Base-by-base conservation (phyloP, 805 yeast species). In the Kuraishia piskuri region DNA sequence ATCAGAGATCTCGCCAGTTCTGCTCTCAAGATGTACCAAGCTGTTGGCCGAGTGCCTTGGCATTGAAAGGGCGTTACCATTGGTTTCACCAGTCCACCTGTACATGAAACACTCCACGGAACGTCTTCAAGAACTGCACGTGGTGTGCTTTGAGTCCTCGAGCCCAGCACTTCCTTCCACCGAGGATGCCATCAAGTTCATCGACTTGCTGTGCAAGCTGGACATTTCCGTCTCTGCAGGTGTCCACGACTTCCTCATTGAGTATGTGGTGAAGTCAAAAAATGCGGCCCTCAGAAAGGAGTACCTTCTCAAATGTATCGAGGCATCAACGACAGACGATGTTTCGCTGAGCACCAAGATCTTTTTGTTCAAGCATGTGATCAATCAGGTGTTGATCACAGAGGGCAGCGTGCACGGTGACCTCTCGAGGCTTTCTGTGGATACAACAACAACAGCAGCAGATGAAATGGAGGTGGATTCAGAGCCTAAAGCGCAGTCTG, bases 21-120 rank as follows among this genome's bases (percentile, higher is more conserved):
- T 31, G n/a, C 40, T 31, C 3, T 8, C 17, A 31, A 31, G 40
- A 31, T 31, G 40, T 10, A 31, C 40, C 17, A 31, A 31, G 17
- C 40, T 31, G 4, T 12, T 31, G 40, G 7, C 40, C 24, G 21
- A 70, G 12, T 73, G 84, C 21, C 65, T 73, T 1, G 61, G 66
- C 2, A 68, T 76, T 44, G 75, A 78, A 46, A 63, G 67, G 48
- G 58, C 67, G 1, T 67, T 78, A 1, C 67, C 80, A 0, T 65
- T 82, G 54, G 74, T 79, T 1, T 83, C 90, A 0, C 71, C 83
- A 0, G 72, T 81, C 20, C 88, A 84, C 55, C 78, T 90, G 62
- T 88, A 86, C 62, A 74, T 88, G 2, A 84, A 79, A 36, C 90
- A 86, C 62, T 82, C 94, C 0, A 70, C 87, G 23, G 76, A 76